A percentile compares a stretch with the other conserved stretches of the same genome.
Conservation (phyloP, 2,329 filamentous ascomycete genomes). For the Neofusicoccum sp. region DNA sequence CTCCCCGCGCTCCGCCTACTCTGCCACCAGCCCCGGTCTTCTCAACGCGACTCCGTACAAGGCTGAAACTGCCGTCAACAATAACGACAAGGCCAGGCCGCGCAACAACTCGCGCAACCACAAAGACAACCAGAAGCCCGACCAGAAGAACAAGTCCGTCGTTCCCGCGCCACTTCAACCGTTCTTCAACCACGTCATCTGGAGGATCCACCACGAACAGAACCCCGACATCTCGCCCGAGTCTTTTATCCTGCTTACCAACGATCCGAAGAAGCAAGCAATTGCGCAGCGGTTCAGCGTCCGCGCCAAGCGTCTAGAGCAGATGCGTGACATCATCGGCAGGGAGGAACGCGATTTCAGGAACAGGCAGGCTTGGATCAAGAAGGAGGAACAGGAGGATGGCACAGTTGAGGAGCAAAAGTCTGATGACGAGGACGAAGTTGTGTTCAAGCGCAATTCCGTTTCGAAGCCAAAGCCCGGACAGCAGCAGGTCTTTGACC, state of each 20-base stretch:
- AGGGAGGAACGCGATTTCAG: conserved; percentile 53
- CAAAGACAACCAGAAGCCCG: neutral
- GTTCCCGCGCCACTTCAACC: conserved; percentile 48
- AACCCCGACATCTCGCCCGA: conserved; percentile 52
- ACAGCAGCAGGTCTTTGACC: conserved; percentile 47
- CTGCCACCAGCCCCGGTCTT: conserved; percentile 36
- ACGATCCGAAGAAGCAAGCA: conserved; percentile 49
- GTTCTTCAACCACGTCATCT: conserved; percentile 55
- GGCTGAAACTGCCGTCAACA: conserved; percentile 21
- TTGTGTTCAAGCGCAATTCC: conserved; percentile 35
- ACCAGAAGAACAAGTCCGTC: conserved; percentile 32
- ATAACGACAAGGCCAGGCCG: conserved; percentile 5
- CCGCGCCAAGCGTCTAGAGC: conserved; percentile 52
- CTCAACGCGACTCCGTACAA: conserved; percentile 37
- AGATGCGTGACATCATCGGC: conserved; percentile 52
- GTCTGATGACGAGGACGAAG: conserved; percentile 41
- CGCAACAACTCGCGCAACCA: conserved; percentile 5
- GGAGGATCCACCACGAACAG: conserved; percentile 53
- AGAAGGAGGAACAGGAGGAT: conserved; percentile 37
- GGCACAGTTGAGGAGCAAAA: conserved; percentile 1
- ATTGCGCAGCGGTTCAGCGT: conserved; percentile 55
- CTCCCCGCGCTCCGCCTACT: conserved; percentile 42
- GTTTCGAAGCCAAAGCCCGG: conserved; percentile 28
- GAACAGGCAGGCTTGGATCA: conserved; percentile 42
- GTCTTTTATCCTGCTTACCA: conserved; percentile 56